Percentiles rank a stretch among this genome's conserved stretches.
Evolutionary conservation across 2,329 filamentous ascomycete species (phyloP).

Genomic region (Trichoderma oligosporum): DNA sequence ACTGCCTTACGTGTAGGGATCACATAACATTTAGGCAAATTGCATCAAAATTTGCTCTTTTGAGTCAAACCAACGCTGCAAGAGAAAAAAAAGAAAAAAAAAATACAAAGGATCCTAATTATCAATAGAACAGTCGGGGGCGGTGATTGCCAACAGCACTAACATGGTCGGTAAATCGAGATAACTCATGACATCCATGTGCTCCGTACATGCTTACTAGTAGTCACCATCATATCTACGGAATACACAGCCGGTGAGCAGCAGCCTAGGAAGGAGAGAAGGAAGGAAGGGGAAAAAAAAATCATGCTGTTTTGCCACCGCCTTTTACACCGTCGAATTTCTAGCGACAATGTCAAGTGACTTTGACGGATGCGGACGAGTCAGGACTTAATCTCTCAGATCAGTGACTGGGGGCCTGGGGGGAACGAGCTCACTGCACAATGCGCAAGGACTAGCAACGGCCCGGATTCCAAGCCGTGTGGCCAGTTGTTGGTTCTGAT

Average conservation of each 20-base stretch:
- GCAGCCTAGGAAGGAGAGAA: not conserved
- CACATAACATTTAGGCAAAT: not conserved
- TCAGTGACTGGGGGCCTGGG: conserved; percentile 6
- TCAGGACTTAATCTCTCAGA: conserved; percentile 18
- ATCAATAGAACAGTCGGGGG: not conserved
- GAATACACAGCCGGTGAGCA: conserved; percentile 6
- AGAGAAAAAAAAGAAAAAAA: not conserved
- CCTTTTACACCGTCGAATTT: conserved; percentile 16
- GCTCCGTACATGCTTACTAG: not conserved
- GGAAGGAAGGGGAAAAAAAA: not conserved
- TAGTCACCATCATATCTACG: conserved; percentile 2
- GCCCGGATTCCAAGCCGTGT: conserved; percentile 37
- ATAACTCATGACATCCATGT: conserved; percentile 3
- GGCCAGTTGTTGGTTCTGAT: conserved; percentile 25
- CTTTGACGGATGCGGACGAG: conserved; percentile 15
- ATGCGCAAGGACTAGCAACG: conserved; percentile 29
- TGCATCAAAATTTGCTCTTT: not conserved
- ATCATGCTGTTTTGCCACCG: conserved; percentile 4
- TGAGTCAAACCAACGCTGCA: not conserved
- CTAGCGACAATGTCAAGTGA: conserved; percentile 15
- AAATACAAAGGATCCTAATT: not conserved
- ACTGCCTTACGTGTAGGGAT: not conserved
- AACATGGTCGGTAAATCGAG: conserved; percentile 17
- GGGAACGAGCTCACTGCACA: not conserved
- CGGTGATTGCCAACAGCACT: not conserved